Evolutionary conservation across 139 green algal genomes (phyloP).

Genomic region (Penium margaritaceum): DNA sequence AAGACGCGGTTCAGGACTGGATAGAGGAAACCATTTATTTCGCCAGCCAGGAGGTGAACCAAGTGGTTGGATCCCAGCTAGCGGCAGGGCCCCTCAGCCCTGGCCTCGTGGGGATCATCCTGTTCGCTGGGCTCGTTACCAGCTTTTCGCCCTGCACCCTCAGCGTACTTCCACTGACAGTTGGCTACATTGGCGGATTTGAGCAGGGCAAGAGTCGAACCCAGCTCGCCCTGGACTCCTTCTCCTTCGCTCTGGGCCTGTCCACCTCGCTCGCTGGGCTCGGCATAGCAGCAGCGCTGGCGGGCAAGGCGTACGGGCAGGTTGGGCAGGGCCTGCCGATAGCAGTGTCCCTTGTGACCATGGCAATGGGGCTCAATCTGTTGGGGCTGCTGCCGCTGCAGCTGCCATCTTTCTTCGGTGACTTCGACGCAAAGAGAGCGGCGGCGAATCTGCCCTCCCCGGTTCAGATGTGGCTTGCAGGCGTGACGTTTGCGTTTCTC

Average conservation of each 20-base stretch:
- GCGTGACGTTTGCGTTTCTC: conserved; percentile 85
- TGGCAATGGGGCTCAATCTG: neutral
- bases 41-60: neutral
- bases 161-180: conserved; percentile 53
- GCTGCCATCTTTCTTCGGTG: conserved; percentile 24
- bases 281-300: neutral
- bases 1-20: neutral
- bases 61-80: no score
- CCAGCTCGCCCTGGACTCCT: neutral
- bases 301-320: neutral
- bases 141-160: conserved; percentile 81
- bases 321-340: neutral
- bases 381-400: conserved; percentile 18
- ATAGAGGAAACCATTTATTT: neutral
- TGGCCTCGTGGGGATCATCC: conserved; percentile 51
- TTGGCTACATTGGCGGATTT: conserved; percentile 54
- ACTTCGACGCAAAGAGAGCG: conserved; percentile 13
- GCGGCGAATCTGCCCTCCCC: conserved; percentile 6
- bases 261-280: neutral
- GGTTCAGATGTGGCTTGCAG: conserved; percentile 78
- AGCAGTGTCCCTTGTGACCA: neutral
- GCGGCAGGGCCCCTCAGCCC: no score
- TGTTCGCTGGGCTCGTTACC: conserved; percentile 78
- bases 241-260: conserved; percentile 2
- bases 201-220: neutral